Base-by-base conservation (phyloP, 805 yeast genomes). In the Wickerhamomyces silvicola region DNA sequence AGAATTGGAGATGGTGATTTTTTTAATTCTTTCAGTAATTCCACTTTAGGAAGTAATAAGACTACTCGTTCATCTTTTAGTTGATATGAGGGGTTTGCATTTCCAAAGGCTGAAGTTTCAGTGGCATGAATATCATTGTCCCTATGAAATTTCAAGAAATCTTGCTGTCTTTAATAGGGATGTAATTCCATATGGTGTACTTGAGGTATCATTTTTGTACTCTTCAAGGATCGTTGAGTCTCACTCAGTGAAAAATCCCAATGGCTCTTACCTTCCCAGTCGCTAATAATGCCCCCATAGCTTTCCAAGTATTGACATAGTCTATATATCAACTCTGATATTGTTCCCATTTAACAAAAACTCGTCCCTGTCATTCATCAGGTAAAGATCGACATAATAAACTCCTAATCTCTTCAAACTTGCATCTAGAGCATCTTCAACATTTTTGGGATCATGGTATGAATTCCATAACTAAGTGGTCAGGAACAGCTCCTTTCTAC, bases 61-160 rank as follows among this genome's bases (percentile, higher is more conserved):
- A 71, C 30, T 34, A 40, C 32, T 31, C 44, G 45, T 31, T 41
- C 50, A 3, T 30, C 43, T 17, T 59, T 60, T 37, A 75, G 66
- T 18, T 54, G 45, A 37, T 74, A 55, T 11, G 75, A 42, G 10
- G 81, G 78, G 8, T 78, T 68, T 36, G 66, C 70, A 6, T 62
- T 57, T 7, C 87, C 90, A 44, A 84, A 64, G 17, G 94, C 92
- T 19, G 85, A 77, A 59, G 82, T 85, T 8, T 94, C 94, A 54
- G 80, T 80, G 33, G 80, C 54, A 21, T 64, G 53, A 38, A 80
- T 77, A 38, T 66, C 72, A 39, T 81, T 63, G 21, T 57, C 50
- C 33, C 64, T 59, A 55, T 76, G 66, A 56, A 51, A 79, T 22
- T 70, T 66, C 27, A 69, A 48, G 42, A 83, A 62, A 42, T 76